These are phyloP conservation scores for Falciphora oryzae DNA, from an alignment of 2,329 filamentous ascomycete species.

Conservation along the genomic window DNA sequence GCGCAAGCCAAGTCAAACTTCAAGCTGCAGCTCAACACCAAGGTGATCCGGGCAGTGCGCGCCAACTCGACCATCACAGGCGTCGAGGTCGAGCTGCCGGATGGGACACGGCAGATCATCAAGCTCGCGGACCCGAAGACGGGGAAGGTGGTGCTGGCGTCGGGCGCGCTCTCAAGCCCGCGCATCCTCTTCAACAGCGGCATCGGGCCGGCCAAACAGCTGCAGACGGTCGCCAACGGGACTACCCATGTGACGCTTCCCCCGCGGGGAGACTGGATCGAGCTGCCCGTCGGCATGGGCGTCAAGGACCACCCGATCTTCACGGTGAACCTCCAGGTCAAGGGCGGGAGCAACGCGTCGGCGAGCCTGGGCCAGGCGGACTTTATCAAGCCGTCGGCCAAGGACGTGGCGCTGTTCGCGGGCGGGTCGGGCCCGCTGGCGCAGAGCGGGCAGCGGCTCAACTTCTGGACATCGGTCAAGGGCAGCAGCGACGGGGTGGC, in stretches of 20 bases:
- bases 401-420: conserved; percentile 28
- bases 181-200: conserved; percentile 17
- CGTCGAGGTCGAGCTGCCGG: conserved; percentile 16
- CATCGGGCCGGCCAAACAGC: conserved; percentile 15
- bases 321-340: conserved; percentile 19
- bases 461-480: conserved; percentile 40
- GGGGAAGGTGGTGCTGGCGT: conserved; percentile 20
- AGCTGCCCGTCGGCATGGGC: conserved; percentile 20
- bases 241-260: conserved; percentile 17
- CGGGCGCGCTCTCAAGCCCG: conserved; percentile 18
- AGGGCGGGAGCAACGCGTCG: conserved; percentile 15
- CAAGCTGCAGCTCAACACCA: conserved; percentile 19
- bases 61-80: conserved; percentile 18
- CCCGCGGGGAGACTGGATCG: conserved; percentile 20
- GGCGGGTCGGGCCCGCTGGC: conserved; percentile 33
- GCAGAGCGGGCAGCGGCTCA: conserved; percentile 39
- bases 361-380: conserved; percentile 16
- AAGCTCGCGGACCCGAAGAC: conserved; percentile 14
- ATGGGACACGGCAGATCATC: conserved; percentile 17
- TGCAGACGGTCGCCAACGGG: conserved; percentile 16
- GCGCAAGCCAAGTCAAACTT: conserved; percentile 19
- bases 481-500: conserved; percentile 31
- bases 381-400: conserved; percentile 23
- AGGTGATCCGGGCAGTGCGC: conserved; percentile 19
- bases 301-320: conserved; percentile 21